Percentiles rank a stretch among this genome's conserved stretches.
These are phyloP conservation scores for Camillea tinctor DNA, from an alignment of 2,329 filamentous ascomycete genomes.

Conservation along the genomic window DNA sequence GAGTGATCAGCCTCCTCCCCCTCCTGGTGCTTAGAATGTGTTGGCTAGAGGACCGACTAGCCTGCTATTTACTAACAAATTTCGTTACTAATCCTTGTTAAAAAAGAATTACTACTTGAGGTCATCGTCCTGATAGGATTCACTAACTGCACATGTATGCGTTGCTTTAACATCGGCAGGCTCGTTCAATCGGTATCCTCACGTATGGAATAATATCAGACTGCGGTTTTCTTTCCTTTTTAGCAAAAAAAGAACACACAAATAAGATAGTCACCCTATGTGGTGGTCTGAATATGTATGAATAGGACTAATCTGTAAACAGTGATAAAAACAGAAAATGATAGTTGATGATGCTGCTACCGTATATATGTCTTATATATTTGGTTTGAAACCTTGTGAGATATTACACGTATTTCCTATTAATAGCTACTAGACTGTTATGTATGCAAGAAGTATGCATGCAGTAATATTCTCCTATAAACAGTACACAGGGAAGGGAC, in stretches of 20 bases:
- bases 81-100: not conserved
- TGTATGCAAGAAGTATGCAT: too few relatives aligned
- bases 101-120: constrained; percentile 5
- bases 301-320: constrained; percentile 21
- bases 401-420: too few relatives aligned
- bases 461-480: too few relatives aligned
- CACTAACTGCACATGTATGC: constrained; percentile 14
- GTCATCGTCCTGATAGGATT: constrained; percentile 6
- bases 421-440: too few relatives aligned
- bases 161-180: constrained; percentile 3
- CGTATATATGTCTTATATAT: not conserved
- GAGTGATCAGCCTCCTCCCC: constrained; percentile 61
- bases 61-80: constrained; percentile 25
- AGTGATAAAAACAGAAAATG: constrained; percentile 6
- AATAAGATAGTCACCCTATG: not conserved
- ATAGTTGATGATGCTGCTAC: not conserved
- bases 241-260: too few relatives aligned
- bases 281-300: constrained; percentile 13
- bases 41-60: constrained; percentile 10
- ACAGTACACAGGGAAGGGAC: too few relatives aligned
- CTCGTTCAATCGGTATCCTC: not conserved
- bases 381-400: not conserved
- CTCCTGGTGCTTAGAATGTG: constrained; percentile 47
- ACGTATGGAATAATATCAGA: not conserved
- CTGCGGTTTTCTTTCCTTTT: not conserved